Evolutionary conservation across 1,284 basidiomycete species (phyloP).

Genomic region (Entoloma clypeatum): DNA sequence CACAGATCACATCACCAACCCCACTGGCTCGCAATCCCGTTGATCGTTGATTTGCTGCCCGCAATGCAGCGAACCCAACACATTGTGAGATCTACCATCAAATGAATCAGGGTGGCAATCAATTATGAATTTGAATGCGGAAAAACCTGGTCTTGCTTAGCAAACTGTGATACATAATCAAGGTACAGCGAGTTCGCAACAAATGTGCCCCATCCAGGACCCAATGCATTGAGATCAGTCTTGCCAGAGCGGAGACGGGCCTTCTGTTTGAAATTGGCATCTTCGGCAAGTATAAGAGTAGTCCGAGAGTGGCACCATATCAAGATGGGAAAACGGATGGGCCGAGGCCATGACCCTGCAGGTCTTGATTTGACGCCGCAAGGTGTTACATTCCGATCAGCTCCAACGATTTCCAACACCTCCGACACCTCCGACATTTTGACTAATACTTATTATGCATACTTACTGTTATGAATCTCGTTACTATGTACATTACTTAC

Average conservation of each 20-base stretch:
- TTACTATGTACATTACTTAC: too few relatives aligned
- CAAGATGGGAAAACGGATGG: too few relatives aligned
- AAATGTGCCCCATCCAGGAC: slow-evolving; percentile 20
- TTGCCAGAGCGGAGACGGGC: slow-evolving; percentile 8
- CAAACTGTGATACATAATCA: slow-evolving; percentile 10
- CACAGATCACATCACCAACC: slow-evolving; percentile 18
- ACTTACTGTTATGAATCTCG: too few relatives aligned
- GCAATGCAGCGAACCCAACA: slow-evolving; percentile 19
- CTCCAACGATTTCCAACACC: too few relatives aligned
- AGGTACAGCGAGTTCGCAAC: slow-evolving; percentile 14
- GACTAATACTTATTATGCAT: too few relatives aligned
- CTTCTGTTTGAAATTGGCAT: slow-evolving; percentile 23
- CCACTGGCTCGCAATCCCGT: slow-evolving; percentile 20
- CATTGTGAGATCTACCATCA: slow-evolving; percentile 21
- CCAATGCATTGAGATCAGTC: slow-evolving; percentile 14
- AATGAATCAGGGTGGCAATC: background rate
- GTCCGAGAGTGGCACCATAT: too few relatives aligned
- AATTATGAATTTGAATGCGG: background rate
- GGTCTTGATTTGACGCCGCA: too few relatives aligned
- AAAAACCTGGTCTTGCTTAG: slow-evolving; percentile 19
- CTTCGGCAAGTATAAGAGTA: slow-evolving; percentile 15
- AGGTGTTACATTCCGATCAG: too few relatives aligned
- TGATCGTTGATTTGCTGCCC: slow-evolving; percentile 16
- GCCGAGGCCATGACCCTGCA: too few relatives aligned
- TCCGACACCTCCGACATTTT: too few relatives aligned